These are phyloP conservation scores for Fusarium papillatum DNA, from an alignment of 2,329 filamentous ascomycete species.

Conservation along the genomic window DNA sequence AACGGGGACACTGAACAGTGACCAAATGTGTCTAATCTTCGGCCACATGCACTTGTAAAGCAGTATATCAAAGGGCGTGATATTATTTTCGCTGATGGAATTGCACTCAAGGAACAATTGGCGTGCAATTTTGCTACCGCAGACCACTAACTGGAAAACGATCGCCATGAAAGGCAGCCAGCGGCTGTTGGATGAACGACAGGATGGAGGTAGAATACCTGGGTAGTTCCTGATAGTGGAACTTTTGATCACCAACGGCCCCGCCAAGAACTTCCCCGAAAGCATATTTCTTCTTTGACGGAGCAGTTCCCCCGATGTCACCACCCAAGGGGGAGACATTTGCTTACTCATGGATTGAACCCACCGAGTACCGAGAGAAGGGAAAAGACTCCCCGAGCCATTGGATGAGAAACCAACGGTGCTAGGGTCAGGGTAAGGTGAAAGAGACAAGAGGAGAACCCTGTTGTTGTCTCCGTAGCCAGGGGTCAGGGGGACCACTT, in stretches of 20 bases:
- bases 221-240: not conserved
- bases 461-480: not conserved
- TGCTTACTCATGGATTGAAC: not conserved
- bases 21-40: no score
- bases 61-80: rapidly evolving
- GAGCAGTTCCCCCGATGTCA: not conserved
- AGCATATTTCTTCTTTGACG: not conserved
- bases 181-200: no score
- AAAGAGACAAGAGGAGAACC: not conserved
- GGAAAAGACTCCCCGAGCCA: not conserved
- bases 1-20: not conserved
- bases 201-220: not conserved
- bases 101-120: no score
- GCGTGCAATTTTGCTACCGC: not conserved
- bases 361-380: not conserved
- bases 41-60: not conserved
- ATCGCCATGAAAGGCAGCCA: not conserved
- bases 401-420: no score
- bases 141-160: not conserved
- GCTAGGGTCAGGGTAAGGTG: not conserved
- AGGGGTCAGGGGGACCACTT: not conserved
- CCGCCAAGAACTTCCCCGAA: not conserved
- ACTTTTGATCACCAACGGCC: not conserved
- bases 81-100: not conserved
- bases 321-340: not conserved